These are phyloP conservation scores for Phytophthora vignae DNA, from an alignment of 352 stramenopile species.

Conservation along the genomic window DNA sequence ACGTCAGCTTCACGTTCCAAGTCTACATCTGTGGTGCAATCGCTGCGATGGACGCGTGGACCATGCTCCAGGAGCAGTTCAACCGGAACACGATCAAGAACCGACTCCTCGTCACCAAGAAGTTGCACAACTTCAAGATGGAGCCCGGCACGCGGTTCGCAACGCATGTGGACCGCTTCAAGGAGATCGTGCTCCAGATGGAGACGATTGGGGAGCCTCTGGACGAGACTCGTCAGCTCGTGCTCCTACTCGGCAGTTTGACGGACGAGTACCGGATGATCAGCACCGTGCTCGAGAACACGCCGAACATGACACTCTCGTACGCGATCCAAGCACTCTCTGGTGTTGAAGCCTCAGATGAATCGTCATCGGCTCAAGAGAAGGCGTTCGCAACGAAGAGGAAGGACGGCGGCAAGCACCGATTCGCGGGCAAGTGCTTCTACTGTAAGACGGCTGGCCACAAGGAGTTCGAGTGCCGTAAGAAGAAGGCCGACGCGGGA, in stretches of 20 bases:
- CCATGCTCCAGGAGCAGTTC: constrained; percentile 23
- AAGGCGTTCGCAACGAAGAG: constrained; percentile 13
- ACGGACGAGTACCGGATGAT: constrained; percentile 28
- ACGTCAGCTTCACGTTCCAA: constrained; percentile 23
- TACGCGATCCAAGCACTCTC: constrained; percentile 13
- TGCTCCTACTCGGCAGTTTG: constrained; percentile 36
- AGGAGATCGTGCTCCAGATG: not conserved
- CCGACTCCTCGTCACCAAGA: constrained; percentile 18
- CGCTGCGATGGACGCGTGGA: constrained; percentile 13
- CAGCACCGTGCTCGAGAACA: constrained; percentile 10
- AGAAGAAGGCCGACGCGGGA: constrained; percentile 2
- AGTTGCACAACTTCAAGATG: constrained; percentile 42
- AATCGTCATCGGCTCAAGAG: constrained; percentile 25
- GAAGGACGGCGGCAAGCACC: constrained; percentile 8
- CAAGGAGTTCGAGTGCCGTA: constrained; percentile 14
- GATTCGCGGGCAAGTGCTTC: constrained; percentile 16
- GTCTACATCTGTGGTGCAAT: constrained; percentile 17
- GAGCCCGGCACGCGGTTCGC: constrained; percentile 20
- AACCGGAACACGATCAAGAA: constrained; percentile 39
- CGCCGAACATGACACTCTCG: constrained; percentile 6
- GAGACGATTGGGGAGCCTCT: constrained; percentile 14
- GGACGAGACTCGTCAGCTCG: constrained; percentile 28
- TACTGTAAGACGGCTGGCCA: constrained; percentile 23
- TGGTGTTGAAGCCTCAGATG: constrained; percentile 12
- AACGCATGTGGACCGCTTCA: constrained; percentile 2